A percentile compares a stretch with the other conserved stretches of the same genome.
Evolutionary conservation across 192 early-diverging fungal species (phyloP).

Genomic region (Allomyces javanicus): DNA sequence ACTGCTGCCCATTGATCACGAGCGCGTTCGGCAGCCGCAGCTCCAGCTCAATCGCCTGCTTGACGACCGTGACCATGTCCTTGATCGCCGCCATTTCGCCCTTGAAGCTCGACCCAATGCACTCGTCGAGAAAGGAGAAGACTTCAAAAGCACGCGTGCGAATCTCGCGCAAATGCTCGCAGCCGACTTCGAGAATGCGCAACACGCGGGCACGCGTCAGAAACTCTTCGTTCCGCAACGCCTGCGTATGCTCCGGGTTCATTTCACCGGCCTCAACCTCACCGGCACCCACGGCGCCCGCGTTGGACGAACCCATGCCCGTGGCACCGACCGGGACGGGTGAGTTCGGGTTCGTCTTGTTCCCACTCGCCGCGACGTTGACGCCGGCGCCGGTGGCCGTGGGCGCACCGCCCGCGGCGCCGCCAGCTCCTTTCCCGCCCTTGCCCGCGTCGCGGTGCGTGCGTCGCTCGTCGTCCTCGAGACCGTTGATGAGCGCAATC

Average conservation of each 20-base stretch:
- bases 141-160: slow-evolving; percentile 20
- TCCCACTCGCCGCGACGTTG: too few relatives aligned
- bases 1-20: slow-evolving; percentile 27
- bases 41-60: slow-evolving; percentile 39
- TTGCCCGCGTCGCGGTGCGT: background rate
- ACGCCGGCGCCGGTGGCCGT: too few relatives aligned
- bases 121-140: slow-evolving; percentile 32
- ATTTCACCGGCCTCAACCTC: too few relatives aligned
- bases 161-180: background rate
- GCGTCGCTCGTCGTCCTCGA: background rate
- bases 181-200: background rate
- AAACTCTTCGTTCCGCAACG: background rate
- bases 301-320: too few relatives aligned
- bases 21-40: slow-evolving; percentile 26
- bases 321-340: too few relatives aligned
- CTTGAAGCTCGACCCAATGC: slow-evolving; percentile 23
- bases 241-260: background rate
- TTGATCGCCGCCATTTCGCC: slow-evolving; percentile 36
- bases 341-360: too few relatives aligned
- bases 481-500: background rate
- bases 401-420: too few relatives aligned
- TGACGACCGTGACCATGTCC: slow-evolving; percentile 26
- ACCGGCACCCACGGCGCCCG: too few relatives aligned
- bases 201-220: background rate
- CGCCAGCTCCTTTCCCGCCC: too few relatives aligned